Evolutionary conservation across 768 basidiomycete species (phyloP).

Genomic region (Auriscalpium orientale): DNA sequence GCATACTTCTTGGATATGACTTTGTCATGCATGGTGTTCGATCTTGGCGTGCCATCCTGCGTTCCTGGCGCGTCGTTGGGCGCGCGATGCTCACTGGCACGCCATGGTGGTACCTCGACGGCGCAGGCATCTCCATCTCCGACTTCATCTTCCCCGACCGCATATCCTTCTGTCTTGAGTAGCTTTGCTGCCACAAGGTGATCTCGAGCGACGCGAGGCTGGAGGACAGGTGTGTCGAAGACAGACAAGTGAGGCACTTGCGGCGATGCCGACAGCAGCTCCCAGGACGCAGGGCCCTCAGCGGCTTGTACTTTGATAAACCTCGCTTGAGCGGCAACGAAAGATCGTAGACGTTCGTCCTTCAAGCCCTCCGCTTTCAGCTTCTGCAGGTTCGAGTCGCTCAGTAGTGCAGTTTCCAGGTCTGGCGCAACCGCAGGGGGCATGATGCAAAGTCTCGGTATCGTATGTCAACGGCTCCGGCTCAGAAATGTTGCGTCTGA

Average conservation of each 20-base stretch:
- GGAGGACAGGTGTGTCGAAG: conserved; percentile 18
- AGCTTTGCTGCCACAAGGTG: not conserved
- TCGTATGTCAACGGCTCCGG: no score
- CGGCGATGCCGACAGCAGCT: not conserved
- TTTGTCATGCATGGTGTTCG: no score
- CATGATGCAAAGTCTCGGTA: no score
- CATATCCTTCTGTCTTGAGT: not conserved
- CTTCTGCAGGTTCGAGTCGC: no score
- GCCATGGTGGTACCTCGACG: no score
- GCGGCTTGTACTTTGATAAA: conserved; percentile 37
- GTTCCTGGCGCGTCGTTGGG: not conserved
- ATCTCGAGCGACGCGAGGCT: conserved; percentile 8
- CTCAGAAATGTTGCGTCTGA: no score
- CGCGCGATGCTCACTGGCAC: not conserved
- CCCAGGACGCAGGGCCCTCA: conserved; percentile 28
- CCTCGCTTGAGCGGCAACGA: conserved; percentile 40
- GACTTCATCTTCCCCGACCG: no score
- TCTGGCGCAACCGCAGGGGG: no score
- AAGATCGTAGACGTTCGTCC: conserved; percentile 34
- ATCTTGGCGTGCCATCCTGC: not conserved
- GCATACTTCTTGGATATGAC: not conserved
- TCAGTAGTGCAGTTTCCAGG: no score
- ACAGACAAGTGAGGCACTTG: conserved; percentile 1
- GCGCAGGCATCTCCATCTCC: no score
- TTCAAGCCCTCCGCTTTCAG: conserved; percentile 14